Percentiles rank a stretch among this genome's conserved stretches.
Conservation (phyloP, 148 eudicot genomes). For the Dianthus caryophyllus region DNA sequence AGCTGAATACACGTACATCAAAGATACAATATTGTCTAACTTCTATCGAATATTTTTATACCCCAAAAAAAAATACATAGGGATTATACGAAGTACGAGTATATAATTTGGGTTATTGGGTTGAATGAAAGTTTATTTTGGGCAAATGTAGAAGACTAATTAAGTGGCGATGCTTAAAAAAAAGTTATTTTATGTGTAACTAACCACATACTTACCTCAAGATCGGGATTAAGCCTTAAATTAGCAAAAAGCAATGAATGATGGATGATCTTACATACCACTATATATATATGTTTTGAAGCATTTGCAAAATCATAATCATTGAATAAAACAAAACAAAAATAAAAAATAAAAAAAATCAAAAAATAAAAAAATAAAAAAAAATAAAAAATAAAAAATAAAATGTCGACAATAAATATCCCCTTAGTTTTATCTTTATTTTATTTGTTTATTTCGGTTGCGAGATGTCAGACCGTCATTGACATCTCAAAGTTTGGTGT, state of each 20-base stretch:
- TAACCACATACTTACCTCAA: background rate
- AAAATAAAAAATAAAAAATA: background rate
- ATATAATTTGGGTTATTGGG: too few relatives aligned
- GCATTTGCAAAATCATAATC: background rate
- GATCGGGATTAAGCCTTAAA: background rate
- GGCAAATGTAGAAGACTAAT: too few relatives aligned
- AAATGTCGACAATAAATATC: slow-evolving; percentile 18
- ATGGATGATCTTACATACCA: background rate
- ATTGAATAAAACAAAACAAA: background rate
- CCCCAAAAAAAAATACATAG: too few relatives aligned
- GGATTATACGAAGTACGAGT: too few relatives aligned
- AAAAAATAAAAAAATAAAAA: background rate
- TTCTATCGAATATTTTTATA: too few relatives aligned
- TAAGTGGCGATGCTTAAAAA: too few relatives aligned
- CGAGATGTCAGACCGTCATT: slow-evolving; percentile 11
- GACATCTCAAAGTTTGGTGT: slow-evolving; percentile 19
- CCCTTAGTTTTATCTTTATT: slow-evolving; percentile 12
- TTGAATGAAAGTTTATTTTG: too few relatives aligned
- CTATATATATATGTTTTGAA: slow-evolving; percentile 7
- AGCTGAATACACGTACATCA: too few relatives aligned
- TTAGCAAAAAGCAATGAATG: background rate
- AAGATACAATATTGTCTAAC: too few relatives aligned
- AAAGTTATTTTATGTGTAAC: too few relatives aligned
- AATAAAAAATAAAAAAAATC: background rate
- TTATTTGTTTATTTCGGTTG: slow-evolving; percentile 12